These are phyloP conservation scores for Arbutus unedo DNA, from an alignment of 148 eudicot genomes.

Conservation along the genomic window DNA sequence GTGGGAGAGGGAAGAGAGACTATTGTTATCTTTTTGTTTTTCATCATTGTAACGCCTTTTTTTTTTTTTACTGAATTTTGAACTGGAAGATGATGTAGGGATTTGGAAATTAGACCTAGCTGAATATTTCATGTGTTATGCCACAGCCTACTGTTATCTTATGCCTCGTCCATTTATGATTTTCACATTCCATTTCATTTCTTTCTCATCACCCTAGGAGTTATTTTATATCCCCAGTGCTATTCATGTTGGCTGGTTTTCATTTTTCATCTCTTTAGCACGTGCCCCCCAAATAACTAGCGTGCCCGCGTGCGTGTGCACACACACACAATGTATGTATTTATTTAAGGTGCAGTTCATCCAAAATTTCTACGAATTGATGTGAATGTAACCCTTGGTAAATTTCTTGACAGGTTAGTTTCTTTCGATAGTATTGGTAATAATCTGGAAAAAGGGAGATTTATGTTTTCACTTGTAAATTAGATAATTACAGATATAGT, in stretches of 20 bases:
- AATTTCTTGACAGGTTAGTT: background rate
- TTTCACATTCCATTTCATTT: background rate
- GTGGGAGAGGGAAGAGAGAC: background rate
- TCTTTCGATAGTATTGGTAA: background rate
- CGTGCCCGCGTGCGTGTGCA: too few species aligned
- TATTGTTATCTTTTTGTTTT: background rate
- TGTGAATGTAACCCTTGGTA: background rate
- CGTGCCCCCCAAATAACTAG: background rate
- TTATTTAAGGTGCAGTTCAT: too few species aligned
- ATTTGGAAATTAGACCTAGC: constrained; percentile 5
- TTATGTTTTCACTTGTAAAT: background rate
- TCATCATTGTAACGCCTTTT: background rate
- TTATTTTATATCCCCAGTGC: background rate
- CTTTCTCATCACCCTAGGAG: background rate
- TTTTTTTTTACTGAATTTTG: background rate
- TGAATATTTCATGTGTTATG: background rate
- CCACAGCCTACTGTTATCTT: background rate
- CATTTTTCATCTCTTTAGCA: background rate
- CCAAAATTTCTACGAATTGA: too few species aligned
- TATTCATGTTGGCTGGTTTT: background rate
- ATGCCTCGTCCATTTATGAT: too few species aligned
- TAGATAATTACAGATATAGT: background rate
- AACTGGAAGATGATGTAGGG: background rate
- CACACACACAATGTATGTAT: too few species aligned
- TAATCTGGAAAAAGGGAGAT: background rate